Evolutionary conservation across 2,329 filamentous ascomycete species (phyloP), one percentile per base, ranked within the genome.

Genomic region (Xylaria sp.): DNA sequence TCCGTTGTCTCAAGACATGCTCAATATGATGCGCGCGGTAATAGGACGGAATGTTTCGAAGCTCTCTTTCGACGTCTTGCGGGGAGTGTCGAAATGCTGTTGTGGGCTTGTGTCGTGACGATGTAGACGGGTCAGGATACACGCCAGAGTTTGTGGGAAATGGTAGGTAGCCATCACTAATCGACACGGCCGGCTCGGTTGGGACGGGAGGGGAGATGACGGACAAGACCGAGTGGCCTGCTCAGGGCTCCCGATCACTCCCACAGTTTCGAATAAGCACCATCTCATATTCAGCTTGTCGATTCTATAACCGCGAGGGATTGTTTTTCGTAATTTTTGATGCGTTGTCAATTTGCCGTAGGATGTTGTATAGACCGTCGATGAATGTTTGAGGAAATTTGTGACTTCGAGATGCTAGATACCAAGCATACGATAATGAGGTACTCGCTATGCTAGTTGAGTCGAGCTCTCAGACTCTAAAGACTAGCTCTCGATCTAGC

Each of bases 21-120:
- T 83, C 81, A 10, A 82, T 75, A 51, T 83, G 80, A 5, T 82
- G 73, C 44, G 82, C 75, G 5, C 81, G 77, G 66, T 79, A 80
- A 3, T 68, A 9, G 3, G 70, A 12, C 4, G 79, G 77, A 29
- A 82, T 76, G 6, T 65, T 65, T 16, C 70, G n/a, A 76, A 78
- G 29, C 82, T 79, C 29, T 81, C 69, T 42, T 77, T 71, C 2
- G 78, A 77, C 3, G 79, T 76, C 69, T 74, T 74, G 10, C 74
- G 73, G 16, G 81, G 81, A 71, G 64, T 79, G 74, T 8, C 78
- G 71, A 54, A 72, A 75, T n/a, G 78, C 78, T 25, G 65, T 25
- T 8, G 55, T 68, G 23, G 60, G 40, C 3, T 55, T 40, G 53
- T 16, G 29, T 27, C n/a, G 23, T 12, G n/a, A 50, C 10, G 18